Conservation (phyloP, 768 basidiomycete genomes). For the Crassisporium funariophilum region DNA sequence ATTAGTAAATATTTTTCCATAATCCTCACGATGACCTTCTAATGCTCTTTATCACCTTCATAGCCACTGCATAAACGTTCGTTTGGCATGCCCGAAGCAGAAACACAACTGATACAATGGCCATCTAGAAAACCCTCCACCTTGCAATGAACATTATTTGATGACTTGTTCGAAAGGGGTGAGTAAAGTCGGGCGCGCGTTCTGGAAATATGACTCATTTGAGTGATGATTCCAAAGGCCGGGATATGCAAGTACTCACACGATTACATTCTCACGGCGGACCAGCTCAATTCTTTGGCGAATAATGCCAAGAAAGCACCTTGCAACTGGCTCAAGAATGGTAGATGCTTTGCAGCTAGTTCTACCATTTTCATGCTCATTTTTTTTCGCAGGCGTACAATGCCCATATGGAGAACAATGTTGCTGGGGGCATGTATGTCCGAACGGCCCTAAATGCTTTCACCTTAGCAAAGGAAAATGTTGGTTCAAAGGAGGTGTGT, state of each 20-base stretch:
- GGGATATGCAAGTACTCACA: conserved; percentile 83
- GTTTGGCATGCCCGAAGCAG: conserved; percentile 24
- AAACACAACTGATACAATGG: conserved; percentile 7
- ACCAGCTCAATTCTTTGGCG: conserved; percentile 71
- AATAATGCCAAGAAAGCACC: conserved; percentile 84
- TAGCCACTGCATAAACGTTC: conserved; percentile 80
- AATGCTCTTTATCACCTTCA: conserved; percentile 10
- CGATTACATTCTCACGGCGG: conserved; percentile 70
- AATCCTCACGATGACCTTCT: conserved; percentile 2
- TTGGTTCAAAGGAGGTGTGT: conserved; percentile 80
- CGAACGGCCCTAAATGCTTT: conserved; percentile 72
- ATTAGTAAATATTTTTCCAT: conserved; percentile 45
- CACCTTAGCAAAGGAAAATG: conserved; percentile 81
- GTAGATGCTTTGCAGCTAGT: conserved; percentile 35
- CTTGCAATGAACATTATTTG: conserved; percentile 84
- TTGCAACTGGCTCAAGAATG: conserved; percentile 83
- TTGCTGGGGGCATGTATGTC: conserved; percentile 85
- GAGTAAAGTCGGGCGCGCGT: too few relatives aligned
- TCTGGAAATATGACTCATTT: conserved; percentile 7
- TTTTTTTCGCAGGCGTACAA: conserved; percentile 49
- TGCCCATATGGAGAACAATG: conserved; percentile 78
- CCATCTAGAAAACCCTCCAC: conserved; percentile 71
- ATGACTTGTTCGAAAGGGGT: conserved; percentile 84
- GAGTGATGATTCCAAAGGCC: conserved; percentile 40
- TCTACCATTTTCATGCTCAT: neutral